Conservation (phyloP, 306 rosid genomes). For the Astragalus glycyphyllos region DNA sequence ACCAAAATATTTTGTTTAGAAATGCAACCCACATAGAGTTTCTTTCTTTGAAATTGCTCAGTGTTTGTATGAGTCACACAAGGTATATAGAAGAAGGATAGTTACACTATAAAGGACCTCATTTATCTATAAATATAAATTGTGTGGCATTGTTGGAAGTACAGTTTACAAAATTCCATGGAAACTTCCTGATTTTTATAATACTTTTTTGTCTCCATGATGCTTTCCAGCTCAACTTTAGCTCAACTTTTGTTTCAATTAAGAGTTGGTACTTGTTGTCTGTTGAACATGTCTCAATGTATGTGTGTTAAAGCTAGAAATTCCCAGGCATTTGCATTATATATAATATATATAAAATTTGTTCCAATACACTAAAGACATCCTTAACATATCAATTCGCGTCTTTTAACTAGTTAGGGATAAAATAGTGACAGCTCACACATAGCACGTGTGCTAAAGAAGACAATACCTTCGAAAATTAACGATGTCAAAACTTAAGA, state of each 20-base stretch:
- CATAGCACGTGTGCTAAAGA: too few species aligned
- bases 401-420: too few species aligned
- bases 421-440: too few species aligned
- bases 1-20: slow-evolving; percentile 24
- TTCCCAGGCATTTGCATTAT: too few species aligned
- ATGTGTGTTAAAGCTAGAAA: too few species aligned
- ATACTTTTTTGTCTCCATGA: not conserved
- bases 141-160: slow-evolving; percentile 6
- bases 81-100: not conserved
- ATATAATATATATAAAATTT: too few species aligned
- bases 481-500: too few species aligned
- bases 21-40: not conserved
- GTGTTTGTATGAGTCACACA: slow-evolving; percentile 32
- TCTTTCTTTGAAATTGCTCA: slow-evolving; percentile 12
- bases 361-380: too few species aligned
- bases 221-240: not conserved
- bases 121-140: not conserved
- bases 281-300: too few species aligned
- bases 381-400: too few species aligned
- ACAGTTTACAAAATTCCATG: slow-evolving; percentile 23
- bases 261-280: slow-evolving; percentile 23
- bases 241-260: not conserved
- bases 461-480: too few species aligned
- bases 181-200: slow-evolving; percentile 6
- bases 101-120: too few species aligned